These are phyloP conservation scores for Tolypocladium album DNA, from an alignment of 2,329 filamentous ascomycete genomes.

Conservation along the genomic window DNA sequence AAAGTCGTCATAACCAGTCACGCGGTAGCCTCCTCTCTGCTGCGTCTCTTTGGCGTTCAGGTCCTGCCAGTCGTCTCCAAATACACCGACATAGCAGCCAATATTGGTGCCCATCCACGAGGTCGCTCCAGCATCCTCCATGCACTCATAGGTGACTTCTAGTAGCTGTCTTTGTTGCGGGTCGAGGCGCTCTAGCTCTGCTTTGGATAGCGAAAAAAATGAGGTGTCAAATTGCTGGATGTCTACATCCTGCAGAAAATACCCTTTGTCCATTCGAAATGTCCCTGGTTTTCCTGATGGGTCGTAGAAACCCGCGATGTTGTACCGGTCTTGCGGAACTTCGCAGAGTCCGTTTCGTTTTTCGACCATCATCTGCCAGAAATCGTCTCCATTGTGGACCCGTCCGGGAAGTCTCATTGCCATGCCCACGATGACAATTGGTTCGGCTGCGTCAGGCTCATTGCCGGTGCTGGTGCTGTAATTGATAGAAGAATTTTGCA, in stretches of 20 bases:
- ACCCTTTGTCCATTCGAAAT: constrained; percentile 6
- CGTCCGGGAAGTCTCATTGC: constrained; percentile 27
- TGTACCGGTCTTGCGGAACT: constrained; percentile 7
- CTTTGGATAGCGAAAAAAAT: constrained; percentile 11
- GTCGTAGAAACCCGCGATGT: constrained; percentile 5
- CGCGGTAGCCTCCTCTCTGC: constrained; percentile 4
- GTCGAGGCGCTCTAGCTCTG: constrained; percentile 17
- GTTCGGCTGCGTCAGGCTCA: constrained; percentile 2
- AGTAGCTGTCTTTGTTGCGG: constrained; percentile 20
- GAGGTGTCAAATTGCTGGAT: constrained; percentile 11
- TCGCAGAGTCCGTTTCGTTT: constrained; percentile 3
- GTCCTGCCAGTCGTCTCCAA: constrained; percentile 6
- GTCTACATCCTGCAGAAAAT: constrained; percentile 13
- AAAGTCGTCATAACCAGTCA: constrained; percentile 13
- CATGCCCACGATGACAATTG: constrained; percentile 30
- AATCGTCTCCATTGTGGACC: constrained; percentile 22
- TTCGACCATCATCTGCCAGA: constrained; percentile 24
- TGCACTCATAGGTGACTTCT: constrained; percentile 13
- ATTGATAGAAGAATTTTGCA: not conserved
- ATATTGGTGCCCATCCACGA: constrained; percentile 1
- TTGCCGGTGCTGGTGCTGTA: not conserved
- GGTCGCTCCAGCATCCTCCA: constrained; percentile 5
- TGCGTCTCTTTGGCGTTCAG: constrained; percentile 4
- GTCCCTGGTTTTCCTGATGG: constrained; percentile 4
- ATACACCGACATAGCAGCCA: constrained; percentile 7